Conservation (phyloP, 768 basidiomycete genomes). For the Pleurotus citrinopileatus region DNA sequence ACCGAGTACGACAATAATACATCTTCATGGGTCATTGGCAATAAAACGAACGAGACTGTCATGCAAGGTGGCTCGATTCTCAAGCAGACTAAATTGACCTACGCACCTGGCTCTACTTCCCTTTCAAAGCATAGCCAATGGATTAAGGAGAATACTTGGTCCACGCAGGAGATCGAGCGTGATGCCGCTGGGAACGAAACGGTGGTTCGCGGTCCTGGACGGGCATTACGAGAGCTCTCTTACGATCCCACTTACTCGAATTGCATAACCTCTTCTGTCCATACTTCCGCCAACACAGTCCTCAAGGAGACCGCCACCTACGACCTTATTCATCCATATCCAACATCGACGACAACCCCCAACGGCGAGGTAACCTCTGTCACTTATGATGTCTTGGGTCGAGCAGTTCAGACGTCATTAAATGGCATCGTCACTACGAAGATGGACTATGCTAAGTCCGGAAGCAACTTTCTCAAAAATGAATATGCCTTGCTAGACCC, state of each 20-base stretch:
- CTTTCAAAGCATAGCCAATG: not conserved
- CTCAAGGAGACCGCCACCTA: not conserved
- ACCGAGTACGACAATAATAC: slow-evolving; percentile 2
- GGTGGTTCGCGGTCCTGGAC: not conserved
- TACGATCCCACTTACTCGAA: slow-evolving; percentile 1
- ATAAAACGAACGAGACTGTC: slow-evolving; percentile 8
- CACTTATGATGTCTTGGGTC: slow-evolving; percentile 1
- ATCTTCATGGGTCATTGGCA: slow-evolving; percentile 2
- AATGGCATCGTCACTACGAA: not conserved
- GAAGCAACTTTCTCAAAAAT: not conserved
- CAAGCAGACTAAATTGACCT: slow-evolving; percentile 2
- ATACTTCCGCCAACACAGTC: not conserved
- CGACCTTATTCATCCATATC: not conserved
- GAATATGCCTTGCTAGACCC: slow-evolving; percentile 1
- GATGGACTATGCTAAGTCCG: not conserved
- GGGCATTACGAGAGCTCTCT: not conserved
- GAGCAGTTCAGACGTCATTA: not conserved
- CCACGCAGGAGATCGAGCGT: not conserved
- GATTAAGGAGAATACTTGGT: not conserved
- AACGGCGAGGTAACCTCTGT: slow-evolving; percentile 4
- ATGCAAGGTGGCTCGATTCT: not conserved
- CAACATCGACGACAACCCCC: not conserved
- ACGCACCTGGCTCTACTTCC: not conserved
- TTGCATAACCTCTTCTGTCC: not conserved
- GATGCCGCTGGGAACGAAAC: not conserved